Conservation (phyloP, 208 protist species). For the Trypanosoma lewisi region DNA sequence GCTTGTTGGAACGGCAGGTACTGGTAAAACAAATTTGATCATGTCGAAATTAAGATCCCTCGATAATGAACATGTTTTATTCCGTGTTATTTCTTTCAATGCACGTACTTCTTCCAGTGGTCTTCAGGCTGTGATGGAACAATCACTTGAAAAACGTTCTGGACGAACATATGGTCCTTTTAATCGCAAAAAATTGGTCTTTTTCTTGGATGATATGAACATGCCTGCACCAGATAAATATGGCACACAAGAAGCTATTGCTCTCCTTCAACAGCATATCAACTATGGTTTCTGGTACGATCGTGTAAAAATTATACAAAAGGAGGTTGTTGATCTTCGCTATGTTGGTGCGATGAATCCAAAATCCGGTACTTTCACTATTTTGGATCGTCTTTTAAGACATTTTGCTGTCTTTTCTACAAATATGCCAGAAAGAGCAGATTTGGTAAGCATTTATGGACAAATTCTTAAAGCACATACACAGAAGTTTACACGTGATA, state of each 20-base stretch:
- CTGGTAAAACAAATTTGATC: constrained; percentile 97
- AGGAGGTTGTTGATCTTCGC: constrained; percentile 94
- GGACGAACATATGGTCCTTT: constrained; percentile 94
- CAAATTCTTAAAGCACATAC: constrained; percentile 95
- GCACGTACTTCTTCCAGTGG: constrained; percentile 90
- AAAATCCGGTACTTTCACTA: constrained; percentile 97
- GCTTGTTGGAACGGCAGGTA: constrained; percentile 96
- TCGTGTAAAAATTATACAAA: constrained; percentile 93
- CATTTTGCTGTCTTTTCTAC: constrained; percentile 97
- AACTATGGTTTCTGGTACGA: constrained; percentile 99
- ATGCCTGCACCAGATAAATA: constrained; percentile 98
- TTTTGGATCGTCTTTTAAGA: constrained; percentile 95
- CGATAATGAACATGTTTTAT: constrained; percentile 91
- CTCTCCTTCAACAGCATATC: constrained; percentile 96
- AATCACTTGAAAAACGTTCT: constrained; percentile 96
- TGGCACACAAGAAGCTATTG: constrained; percentile 97
- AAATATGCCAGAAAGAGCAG: constrained; percentile 91
- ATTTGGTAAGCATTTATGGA: constrained; percentile 93
- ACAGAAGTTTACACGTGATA: constrained; percentile 77
- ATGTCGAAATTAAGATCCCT: constrained; percentile 94
- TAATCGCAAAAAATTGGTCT: constrained; percentile 96
- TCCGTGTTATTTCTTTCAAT: constrained; percentile 96
- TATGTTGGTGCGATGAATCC: constrained; percentile 98
- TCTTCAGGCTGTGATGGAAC: constrained; percentile 96
- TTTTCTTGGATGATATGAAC: constrained; percentile 99